These are phyloP conservation scores for Gossypium thurberi DNA, from an alignment of 345 rosid species.

Conservation along the genomic window DNA sequence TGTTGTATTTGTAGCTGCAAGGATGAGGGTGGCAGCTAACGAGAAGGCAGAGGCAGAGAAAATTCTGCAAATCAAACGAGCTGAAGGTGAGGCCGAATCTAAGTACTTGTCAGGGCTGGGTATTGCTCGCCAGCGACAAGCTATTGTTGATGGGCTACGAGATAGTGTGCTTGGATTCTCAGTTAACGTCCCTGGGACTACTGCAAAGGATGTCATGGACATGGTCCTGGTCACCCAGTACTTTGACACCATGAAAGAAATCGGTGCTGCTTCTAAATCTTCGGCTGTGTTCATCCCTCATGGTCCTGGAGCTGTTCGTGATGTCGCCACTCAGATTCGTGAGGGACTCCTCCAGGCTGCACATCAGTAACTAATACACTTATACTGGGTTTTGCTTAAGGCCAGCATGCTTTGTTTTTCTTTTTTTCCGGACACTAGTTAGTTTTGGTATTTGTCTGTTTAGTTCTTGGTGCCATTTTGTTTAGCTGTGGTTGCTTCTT, in stretches of 20 bases:
- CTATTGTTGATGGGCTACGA: conserved; percentile 36
- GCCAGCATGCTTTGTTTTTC: not conserved
- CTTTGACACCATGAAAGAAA: conserved; percentile 35
- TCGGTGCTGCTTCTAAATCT: conserved; percentile 33
- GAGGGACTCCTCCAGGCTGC: conserved; percentile 30
- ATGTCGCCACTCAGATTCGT: conserved; percentile 34
- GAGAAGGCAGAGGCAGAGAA: conserved; percentile 37
- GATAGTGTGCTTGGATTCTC: conserved; percentile 35
- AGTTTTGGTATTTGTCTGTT: not conserved
- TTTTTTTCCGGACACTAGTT: not conserved
- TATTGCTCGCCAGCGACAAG: conserved; percentile 34
- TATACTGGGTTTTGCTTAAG: not conserved
- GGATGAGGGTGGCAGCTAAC: conserved; percentile 32
- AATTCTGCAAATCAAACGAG: conserved; percentile 34
- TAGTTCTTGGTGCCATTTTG: not conserved
- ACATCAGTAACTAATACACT: conserved; percentile 11
- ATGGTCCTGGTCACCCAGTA: conserved; percentile 35
- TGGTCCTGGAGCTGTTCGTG: conserved; percentile 37
- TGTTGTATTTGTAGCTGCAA: conserved; percentile 26
- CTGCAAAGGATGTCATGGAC: conserved; percentile 39
- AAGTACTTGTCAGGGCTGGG: conserved; percentile 33
- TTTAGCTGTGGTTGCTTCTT: not conserved
- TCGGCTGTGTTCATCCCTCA: conserved; percentile 36
- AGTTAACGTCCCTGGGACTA: conserved; percentile 30
- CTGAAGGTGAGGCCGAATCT: conserved; percentile 36